Conservation (phyloP, 1,284 basidiomycete species). For the Gomphus sp. region DNA sequence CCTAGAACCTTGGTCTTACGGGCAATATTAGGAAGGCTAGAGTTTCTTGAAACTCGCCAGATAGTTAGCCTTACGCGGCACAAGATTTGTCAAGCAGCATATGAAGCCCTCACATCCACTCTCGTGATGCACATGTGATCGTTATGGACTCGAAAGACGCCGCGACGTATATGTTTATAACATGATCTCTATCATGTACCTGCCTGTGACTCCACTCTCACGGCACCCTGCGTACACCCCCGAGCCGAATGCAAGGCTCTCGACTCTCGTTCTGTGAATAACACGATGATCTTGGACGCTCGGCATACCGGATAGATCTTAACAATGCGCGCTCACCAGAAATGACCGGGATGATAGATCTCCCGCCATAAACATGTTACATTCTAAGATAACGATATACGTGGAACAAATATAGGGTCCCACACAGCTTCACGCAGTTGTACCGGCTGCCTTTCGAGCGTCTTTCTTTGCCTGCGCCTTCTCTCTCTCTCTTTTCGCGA, state of each 20-base stretch:
- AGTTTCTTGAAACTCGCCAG: not conserved
- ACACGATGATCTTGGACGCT: not conserved
- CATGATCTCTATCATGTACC: not conserved
- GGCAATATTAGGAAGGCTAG: too few relatives aligned
- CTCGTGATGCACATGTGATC: not conserved
- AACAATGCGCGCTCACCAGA: not conserved
- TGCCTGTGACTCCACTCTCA: not conserved
- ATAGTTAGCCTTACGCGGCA: not conserved
- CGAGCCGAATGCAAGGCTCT: not conserved
- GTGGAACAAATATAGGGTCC: not conserved
- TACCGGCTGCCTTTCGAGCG: conserved; percentile 24
- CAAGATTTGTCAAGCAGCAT: not conserved
- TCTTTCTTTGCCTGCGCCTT: conserved; percentile 43
- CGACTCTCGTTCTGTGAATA: not conserved
- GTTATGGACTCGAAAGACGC: not conserved
- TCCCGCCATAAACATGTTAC: not conserved
- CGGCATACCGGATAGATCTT: not conserved
- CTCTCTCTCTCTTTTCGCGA: conserved; percentile 72
- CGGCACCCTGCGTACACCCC: not conserved
- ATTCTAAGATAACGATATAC: not conserved
- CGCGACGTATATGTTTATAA: not conserved
- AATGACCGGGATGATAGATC: not conserved
- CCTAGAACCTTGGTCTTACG: too few relatives aligned
- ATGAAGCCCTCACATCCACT: not conserved
- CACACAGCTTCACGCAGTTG: not conserved